phyloP scores from a whole-genome alignment of 129 eudicot species.

The Centaurea solstitialis region DNA sequence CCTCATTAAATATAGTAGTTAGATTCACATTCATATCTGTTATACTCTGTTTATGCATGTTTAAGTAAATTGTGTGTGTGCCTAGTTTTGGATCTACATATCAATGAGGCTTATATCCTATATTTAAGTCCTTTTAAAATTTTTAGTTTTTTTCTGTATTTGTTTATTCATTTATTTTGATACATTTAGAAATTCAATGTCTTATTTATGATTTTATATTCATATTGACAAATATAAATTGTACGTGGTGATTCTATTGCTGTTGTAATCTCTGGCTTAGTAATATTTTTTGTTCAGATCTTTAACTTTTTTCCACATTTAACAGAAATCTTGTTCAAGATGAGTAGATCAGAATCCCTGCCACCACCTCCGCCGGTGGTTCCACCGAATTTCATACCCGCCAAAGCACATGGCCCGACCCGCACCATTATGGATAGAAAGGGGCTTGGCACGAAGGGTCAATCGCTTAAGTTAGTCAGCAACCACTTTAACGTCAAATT shows the following conservation, averaged over 20 bases:
- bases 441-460: conserved; percentile 49
- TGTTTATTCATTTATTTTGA: not conserved
- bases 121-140: not conserved
- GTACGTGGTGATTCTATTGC: not conserved
- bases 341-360: conserved; percentile 16
- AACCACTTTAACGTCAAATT: conserved; percentile 59
- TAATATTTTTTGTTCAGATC: no score
- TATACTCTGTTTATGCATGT: not conserved
- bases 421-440: conserved; percentile 43
- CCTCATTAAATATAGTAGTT: not conserved
- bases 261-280: not conserved
- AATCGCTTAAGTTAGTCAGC: conserved; percentile 38
- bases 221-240: not conserved
- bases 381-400: conserved; percentile 31
- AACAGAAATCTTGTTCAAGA: conserved; percentile 3
- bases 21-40: not conserved
- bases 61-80: not conserved
- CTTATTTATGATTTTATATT: not conserved
- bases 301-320: not conserved
- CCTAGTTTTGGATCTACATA: not conserved
- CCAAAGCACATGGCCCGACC: conserved; percentile 13
- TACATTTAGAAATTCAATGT: not conserved
- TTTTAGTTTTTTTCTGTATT: not conserved
- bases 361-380: conserved; percentile 52
- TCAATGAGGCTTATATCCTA: not conserved